Evolutionary conservation across 31 red algal genomes (phyloP).

Genomic region (Odonthalia washingtoniensis): DNA sequence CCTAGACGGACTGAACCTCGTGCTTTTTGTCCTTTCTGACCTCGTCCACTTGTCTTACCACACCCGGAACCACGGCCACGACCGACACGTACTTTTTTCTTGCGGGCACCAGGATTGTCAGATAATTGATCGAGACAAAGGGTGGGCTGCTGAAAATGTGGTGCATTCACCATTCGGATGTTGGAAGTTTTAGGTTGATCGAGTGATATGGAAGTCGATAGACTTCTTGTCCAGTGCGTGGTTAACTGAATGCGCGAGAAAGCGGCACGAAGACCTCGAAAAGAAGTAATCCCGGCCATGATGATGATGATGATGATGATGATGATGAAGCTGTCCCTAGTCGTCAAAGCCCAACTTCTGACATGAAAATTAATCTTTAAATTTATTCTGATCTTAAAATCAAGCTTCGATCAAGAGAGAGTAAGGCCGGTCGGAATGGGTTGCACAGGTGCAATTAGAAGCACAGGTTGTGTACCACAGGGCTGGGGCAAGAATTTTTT

Average conservation of each 20-base stretch:
- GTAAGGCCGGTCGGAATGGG: too few species aligned
- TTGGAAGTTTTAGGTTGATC: not conserved
- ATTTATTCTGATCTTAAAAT: too few species aligned
- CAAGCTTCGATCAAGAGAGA: not conserved
- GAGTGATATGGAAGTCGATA: not conserved
- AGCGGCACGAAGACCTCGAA: not conserved
- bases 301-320: too few species aligned
- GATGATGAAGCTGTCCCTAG: too few species aligned
- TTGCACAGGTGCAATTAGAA: too few species aligned
- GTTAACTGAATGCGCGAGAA: not conserved
- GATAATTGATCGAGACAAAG: not conserved
- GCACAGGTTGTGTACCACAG: too few species aligned
- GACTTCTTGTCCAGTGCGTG: not conserved
- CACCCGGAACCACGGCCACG: constrained; percentile 85
- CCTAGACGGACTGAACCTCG: constrained; percentile 77
- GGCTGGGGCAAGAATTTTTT: too few species aligned
- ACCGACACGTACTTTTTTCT: constrained; percentile 81
- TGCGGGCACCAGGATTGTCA: constrained; percentile 79
- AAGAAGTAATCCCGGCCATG: not conserved
- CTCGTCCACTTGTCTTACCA: constrained; percentile 95
- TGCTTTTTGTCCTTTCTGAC: constrained; percentile 89
- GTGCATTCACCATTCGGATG: not conserved
- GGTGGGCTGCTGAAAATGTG: not conserved
- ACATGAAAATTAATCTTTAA: too few species aligned
- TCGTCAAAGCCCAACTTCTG: too few species aligned